Evolutionary conservation across 768 basidiomycete genomes (phyloP).

Genomic region (Lactarius quietus): DNA sequence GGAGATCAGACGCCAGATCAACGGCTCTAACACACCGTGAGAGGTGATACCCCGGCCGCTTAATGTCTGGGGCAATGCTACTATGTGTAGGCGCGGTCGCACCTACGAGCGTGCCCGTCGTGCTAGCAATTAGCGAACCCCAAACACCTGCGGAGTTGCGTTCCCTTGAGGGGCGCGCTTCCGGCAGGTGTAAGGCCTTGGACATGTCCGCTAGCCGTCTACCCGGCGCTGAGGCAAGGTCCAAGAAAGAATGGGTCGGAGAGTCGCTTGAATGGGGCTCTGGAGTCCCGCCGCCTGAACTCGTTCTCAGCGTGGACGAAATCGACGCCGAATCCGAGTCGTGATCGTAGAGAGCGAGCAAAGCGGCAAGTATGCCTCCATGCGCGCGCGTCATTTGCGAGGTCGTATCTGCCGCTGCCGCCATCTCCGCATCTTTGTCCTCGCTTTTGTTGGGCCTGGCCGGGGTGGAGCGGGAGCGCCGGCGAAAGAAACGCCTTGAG

Average conservation of each 20-base stretch:
- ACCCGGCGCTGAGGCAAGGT: conserved; percentile 18
- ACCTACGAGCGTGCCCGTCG: conserved; percentile 56
- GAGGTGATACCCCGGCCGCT: conserved; percentile 61
- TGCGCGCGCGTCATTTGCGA: conserved; percentile 28
- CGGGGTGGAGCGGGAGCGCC: neutral
- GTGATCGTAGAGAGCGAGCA: conserved; percentile 62
- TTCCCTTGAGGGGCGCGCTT: conserved; percentile 35
- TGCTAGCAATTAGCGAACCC: conserved; percentile 68
- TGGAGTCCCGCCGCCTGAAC: conserved; percentile 29
- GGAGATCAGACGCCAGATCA: neutral
- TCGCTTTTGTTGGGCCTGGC: neutral
- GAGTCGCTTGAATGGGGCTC: conserved; percentile 15
- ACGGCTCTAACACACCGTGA: conserved; percentile 44
- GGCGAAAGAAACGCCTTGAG: conserved; percentile 10
- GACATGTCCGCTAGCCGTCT: conserved; percentile 17
- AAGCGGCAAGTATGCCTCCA: conserved; percentile 59
- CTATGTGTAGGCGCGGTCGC: conserved; percentile 51
- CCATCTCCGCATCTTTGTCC: conserved; percentile 12
- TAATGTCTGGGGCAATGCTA: conserved; percentile 53
- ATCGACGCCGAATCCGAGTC: conserved; percentile 26
- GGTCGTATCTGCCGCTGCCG: conserved; percentile 11
- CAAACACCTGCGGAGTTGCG: conserved; percentile 59
- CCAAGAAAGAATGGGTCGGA: conserved; percentile 8
- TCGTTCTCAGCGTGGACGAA: conserved; percentile 18
- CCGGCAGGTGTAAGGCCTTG: conserved; percentile 15